Percentiles rank a stretch among this genome's conserved stretches.
phyloP scores from a whole-genome alignment of 192 early-diverging fungal species.

The Linnemannia elongata region DNA sequence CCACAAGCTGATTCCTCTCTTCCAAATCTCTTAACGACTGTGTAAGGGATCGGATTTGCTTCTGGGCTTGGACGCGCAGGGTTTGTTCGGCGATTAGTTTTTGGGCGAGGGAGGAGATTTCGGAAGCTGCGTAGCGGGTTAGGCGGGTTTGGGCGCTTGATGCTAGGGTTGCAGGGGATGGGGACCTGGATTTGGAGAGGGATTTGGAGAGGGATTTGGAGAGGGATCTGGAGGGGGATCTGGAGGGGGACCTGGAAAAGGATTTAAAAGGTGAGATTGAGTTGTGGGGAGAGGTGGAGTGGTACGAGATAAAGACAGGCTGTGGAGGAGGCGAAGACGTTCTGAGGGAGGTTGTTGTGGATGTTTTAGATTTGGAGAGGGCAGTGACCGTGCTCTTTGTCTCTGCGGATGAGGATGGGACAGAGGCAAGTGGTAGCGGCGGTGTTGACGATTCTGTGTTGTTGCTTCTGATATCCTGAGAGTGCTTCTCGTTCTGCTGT shows the following conservation, averaged over 20 bases:
- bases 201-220: neutral
- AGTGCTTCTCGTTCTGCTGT: neutral
- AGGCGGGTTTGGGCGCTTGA: neutral
- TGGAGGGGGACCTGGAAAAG: neutral
- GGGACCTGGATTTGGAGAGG: neutral
- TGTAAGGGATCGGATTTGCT: neutral
- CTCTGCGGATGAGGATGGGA: neutral
- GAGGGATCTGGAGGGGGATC: neutral
- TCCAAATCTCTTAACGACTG: neutral
- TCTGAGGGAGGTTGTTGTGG: neutral
- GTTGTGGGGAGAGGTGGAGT: neutral
- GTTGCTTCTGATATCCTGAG: no score
- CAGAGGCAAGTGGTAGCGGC: neutral
- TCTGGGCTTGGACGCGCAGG: neutral
- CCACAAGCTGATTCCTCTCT: neutral
- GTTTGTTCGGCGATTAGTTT: neutral
- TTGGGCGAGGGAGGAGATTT: neutral
- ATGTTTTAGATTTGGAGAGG: neutral
- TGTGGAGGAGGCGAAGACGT: neutral
- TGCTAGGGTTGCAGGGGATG: neutral
- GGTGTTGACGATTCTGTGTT: neutral
- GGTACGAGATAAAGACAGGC: neutral
- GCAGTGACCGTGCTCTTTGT: neutral
- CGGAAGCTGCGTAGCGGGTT: neutral
- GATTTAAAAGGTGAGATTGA: neutral